Evolutionary conservation across 345 rosid genomes (phyloP).

Genomic region (Brassica carinata): DNA sequence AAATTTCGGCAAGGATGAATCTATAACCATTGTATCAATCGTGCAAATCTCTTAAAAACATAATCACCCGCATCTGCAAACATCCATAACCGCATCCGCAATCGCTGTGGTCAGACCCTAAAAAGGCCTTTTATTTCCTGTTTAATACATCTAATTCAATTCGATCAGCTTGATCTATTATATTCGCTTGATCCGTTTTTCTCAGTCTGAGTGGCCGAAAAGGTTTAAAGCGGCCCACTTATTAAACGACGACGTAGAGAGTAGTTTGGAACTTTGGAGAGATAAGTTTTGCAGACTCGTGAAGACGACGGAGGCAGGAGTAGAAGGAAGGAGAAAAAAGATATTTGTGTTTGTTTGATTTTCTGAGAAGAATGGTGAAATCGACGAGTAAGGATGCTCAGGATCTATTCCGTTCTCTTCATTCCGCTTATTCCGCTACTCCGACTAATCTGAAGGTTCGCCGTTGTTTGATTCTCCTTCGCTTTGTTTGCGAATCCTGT

Average conservation of each 20-base stretch:
- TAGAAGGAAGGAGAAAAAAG: neutral
- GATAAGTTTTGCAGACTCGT: neutral
- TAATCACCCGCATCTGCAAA: no score
- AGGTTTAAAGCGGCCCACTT: neutral
- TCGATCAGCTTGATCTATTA: no score
- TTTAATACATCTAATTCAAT: no score
- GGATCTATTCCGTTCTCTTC: conserved; percentile 71
- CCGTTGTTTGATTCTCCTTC: neutral
- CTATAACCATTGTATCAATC: no score
- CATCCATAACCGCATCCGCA: no score
- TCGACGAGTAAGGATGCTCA: conserved; percentile 68
- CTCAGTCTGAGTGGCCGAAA: neutral
- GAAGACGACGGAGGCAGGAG: conserved; percentile 17
- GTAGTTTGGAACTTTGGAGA: neutral
- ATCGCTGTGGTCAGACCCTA: no score
- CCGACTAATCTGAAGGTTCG: conserved; percentile 67
- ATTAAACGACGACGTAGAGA: neutral
- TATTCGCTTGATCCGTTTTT: no score
- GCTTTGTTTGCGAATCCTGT: neutral
- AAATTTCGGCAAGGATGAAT: no score
- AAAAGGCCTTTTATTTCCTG: no score
- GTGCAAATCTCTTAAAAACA: no score
- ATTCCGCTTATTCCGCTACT: conserved; percentile 75
- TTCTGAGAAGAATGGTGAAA: conserved; percentile 57
- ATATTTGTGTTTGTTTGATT: neutral